phyloP scores from a whole-genome alignment of 225 moss, liverwort and hornwort species.

The Marchantia polymorpha region DNA sequence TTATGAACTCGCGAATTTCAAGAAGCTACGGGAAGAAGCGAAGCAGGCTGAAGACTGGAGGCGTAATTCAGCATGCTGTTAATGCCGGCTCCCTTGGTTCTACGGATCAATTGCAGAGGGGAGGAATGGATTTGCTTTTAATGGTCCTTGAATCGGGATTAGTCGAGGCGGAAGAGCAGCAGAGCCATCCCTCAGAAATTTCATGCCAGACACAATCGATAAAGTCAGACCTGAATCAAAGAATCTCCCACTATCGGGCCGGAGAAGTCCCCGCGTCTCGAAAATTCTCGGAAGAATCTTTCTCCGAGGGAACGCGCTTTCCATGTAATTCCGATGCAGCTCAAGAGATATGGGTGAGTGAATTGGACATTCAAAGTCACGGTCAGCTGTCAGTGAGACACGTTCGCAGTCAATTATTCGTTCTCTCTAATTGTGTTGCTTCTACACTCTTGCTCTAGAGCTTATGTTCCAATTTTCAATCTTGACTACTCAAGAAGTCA shows the following conservation, averaged over 20 bases:
- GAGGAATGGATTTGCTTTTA: constrained; percentile 36
- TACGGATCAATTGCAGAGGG: not conserved
- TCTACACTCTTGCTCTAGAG: not conserved
- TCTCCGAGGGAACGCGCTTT: not conserved
- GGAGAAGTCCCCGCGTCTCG: not conserved
- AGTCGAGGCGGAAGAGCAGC: constrained; percentile 10
- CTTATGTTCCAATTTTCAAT: not conserved
- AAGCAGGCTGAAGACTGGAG: constrained; percentile 2
- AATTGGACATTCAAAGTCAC: not conserved
- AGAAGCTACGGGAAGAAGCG: constrained; percentile 25
- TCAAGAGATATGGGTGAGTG: not conserved
- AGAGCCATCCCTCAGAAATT: not conserved
- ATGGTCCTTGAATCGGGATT: constrained; percentile 26
- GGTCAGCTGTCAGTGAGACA: not conserved
- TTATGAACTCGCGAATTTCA: not conserved
- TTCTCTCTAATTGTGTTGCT: not conserved
- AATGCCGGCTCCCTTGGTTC: not conserved
- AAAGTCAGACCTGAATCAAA: not conserved
- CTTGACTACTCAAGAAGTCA: not conserved
- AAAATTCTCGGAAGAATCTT: not conserved
- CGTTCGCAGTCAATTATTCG: too few species aligned
- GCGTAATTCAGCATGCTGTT: not conserved
- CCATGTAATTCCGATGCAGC: not conserved
- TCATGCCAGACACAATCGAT: not conserved
- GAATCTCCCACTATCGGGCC: not conserved